Conservation (phyloP, 441 rosid species). For the Jatropha podagrica region DNA sequence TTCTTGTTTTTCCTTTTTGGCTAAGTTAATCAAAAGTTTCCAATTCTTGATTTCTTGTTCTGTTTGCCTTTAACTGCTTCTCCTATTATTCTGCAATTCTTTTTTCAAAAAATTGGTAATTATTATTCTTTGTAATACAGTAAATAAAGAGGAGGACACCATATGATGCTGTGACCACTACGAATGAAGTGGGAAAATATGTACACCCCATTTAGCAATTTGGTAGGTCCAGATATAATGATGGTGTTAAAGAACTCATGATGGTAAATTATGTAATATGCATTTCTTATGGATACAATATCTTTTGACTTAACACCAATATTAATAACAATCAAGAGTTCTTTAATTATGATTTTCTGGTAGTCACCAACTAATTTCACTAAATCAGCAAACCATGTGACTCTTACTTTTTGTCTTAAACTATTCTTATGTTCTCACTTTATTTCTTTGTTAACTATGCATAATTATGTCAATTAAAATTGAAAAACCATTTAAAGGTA, state of each 20-base stretch:
- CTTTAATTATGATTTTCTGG: constrained; percentile 14
- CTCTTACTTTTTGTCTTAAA: neutral
- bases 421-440: neutral
- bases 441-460: neutral
- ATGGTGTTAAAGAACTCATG: constrained; percentile 32
- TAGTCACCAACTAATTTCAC: constrained; percentile 4
- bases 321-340: constrained; percentile 2
- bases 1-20: neutral
- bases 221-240: constrained; percentile 36
- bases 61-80: neutral
- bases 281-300: constrained; percentile 20
- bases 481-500: neutral
- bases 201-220: constrained; percentile 11
- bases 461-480: neutral
- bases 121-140: neutral
- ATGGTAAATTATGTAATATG: constrained; percentile 22
- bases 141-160: neutral
- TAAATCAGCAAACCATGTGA: constrained; percentile 1
- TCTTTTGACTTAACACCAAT: constrained; percentile 15
- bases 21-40: constrained; percentile 12
- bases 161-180: constrained; percentile 12
- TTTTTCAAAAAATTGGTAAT: neutral
- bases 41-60: neutral
- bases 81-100: neutral
- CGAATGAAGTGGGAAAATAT: constrained; percentile 17